phyloP scores from a whole-genome alignment of 495 filamentous ascomycete species.

The Xylaria curta region DNA sequence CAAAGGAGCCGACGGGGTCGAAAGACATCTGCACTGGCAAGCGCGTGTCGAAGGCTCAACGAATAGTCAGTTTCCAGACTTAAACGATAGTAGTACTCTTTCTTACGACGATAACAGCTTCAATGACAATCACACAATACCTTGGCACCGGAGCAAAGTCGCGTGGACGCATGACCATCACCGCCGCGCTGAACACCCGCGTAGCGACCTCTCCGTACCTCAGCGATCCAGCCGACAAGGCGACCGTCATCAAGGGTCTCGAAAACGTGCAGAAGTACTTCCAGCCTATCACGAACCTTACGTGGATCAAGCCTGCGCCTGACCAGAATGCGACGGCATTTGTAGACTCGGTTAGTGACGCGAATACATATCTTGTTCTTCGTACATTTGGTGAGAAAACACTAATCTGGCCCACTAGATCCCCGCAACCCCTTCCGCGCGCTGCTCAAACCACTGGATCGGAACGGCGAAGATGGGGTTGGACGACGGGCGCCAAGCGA shows the following conservation, averaged over 20 bases:
- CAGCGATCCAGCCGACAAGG: slow-evolving; percentile 45
- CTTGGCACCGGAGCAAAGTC: slow-evolving; percentile 60
- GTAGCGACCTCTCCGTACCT: slow-evolving; percentile 54
- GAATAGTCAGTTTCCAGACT: slow-evolving; percentile 31
- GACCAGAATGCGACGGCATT: slow-evolving; percentile 56
- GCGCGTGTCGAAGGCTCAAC: slow-evolving; percentile 57
- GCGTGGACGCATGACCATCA: slow-evolving; percentile 59
- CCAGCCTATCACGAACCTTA: slow-evolving; percentile 55
- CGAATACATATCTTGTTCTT: neutral
- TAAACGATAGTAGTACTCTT: neutral
- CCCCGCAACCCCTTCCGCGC: slow-evolving; percentile 45
- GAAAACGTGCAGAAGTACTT: slow-evolving; percentile 60
- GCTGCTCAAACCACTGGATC: slow-evolving; percentile 56
- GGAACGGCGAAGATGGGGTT: slow-evolving; percentile 61
- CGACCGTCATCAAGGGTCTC: slow-evolving; percentile 47
- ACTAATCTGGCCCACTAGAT: slow-evolving; percentile 30
- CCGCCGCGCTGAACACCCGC: slow-evolving; percentile 51
- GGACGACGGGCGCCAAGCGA: slow-evolving; percentile 58
- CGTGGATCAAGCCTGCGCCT: slow-evolving; percentile 52
- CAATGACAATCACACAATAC: slow-evolving; percentile 62
- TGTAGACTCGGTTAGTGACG: slow-evolving; percentile 44
- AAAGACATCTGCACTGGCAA: slow-evolving; percentile 62
- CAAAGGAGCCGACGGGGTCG: slow-evolving; percentile 58
- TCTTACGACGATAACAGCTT: slow-evolving; percentile 18
- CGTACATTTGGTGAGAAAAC: neutral